Evolutionary conservation across 2,329 filamentous ascomycete genomes (phyloP).

Genomic region (Aspergillus fructus): DNA sequence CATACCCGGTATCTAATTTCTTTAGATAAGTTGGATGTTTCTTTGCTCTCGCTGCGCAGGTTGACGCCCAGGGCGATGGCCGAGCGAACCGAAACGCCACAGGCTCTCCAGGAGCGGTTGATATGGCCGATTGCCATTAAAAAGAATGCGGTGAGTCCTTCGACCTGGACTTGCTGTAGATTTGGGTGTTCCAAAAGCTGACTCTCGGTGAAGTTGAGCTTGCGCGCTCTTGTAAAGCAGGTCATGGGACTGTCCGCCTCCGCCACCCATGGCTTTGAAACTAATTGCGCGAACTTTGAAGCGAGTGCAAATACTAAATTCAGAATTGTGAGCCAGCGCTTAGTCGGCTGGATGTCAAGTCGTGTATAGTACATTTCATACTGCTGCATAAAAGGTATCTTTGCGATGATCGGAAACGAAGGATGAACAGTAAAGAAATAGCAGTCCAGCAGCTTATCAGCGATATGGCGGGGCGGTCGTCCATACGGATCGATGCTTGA

Average conservation of each 20-base stretch:
- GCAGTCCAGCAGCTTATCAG: conserved; percentile 41
- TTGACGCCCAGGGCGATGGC: conserved; percentile 44
- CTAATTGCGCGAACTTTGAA: conserved; percentile 32
- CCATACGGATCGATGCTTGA: conserved; percentile 32
- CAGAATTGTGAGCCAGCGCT: conserved; percentile 42
- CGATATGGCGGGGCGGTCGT: conserved; percentile 36
- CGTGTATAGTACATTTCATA: conserved; percentile 38
- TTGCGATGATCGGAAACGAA: conserved; percentile 44
- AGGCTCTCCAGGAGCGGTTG: conserved; percentile 46
- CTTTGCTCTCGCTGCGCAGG: conserved; percentile 39
- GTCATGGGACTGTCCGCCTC: conserved; percentile 18
- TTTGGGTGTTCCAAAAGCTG: conserved; percentile 41
- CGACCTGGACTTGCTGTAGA: conserved; percentile 45
- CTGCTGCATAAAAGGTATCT: conserved; percentile 39
- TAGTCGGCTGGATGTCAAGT: conserved; percentile 34
- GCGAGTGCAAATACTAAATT: conserved; percentile 48
- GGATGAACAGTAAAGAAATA: conserved; percentile 43
- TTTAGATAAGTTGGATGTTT: conserved; percentile 36
- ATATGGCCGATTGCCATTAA: conserved; percentile 41
- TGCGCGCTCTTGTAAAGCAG: conserved; percentile 45
- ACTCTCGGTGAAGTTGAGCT: conserved; percentile 35
- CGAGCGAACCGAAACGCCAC: conserved; percentile 41
- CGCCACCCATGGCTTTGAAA: conserved; percentile 26
- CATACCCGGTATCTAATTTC: conserved; percentile 45
- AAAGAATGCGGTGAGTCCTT: conserved; percentile 43